Evolutionary conservation across 176 grass and related monocot genomes (phyloP), one percentile per base, ranked within the genome.

Genomic region (barley (Hordeum vulgare)): DNA sequence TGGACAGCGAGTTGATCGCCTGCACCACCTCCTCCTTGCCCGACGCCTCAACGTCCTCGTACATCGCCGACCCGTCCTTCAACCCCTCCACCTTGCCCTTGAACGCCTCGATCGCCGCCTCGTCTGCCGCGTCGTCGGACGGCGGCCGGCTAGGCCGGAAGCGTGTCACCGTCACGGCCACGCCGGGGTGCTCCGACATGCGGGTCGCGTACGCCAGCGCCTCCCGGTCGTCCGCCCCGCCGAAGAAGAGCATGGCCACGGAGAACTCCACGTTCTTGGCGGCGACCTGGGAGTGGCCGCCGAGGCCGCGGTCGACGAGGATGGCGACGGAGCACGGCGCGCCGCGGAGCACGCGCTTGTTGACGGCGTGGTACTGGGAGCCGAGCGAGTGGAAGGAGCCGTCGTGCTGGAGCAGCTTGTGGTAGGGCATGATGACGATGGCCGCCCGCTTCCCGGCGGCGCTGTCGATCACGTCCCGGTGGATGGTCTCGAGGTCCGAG

Each of bases 271-370:
- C 80, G 70, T 92, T 87, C 57, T 58, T 73, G 24, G 94, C 81
- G 14, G 91, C 27, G 13, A 97, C 88, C 68, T 94, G 92, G 11
- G 89, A 88, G 20, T 79, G 65, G 17, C 92, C 94, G 7, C 94
- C 92, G 23, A 97, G 88, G 39, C 94, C 94, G 7, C 94, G 92
- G 89, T 97, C 94, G 18, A 94, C 87, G 73, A 97, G 84, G 66
- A 97, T 54, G 58, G 66, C 92, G 29, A 94, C 90, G 23, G 92
- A 90, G 85, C 94, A 97, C 2, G 94, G 94, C 9, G 87, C 89
- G 17, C 84, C 56, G 1, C 79, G 87, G 65, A 97, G 83, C n/a
- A 97, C 90, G 61, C 87, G 88, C 87, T 89, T 84, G 89, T 97
- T 94, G 14, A 89, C 10, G 44, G 76, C 73, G 53, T 87, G 94